Evolutionary conservation across 2,329 filamentous ascomycete species (phyloP).

Genomic region (Aspergillus novofumigatus): DNA sequence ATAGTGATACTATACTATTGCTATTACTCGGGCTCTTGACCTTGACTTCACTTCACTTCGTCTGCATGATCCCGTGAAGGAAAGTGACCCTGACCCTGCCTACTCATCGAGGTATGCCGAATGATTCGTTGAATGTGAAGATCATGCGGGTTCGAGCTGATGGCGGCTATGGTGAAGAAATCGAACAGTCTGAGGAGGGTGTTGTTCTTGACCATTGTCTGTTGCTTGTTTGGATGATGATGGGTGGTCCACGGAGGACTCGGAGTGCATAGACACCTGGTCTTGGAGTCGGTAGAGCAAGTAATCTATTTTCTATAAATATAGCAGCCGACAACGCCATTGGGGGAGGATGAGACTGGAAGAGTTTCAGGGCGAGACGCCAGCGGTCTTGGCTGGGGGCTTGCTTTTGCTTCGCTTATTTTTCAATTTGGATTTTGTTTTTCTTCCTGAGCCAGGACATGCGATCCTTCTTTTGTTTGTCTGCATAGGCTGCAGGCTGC

Average conservation of each 20-base stretch:
- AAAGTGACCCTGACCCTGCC: neutral
- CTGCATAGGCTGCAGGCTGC: neutral
- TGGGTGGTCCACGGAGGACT: neutral
- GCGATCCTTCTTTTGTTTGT: neutral
- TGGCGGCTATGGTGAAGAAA: neutral
- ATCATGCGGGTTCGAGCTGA: neutral
- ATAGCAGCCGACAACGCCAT: neutral
- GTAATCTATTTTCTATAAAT: neutral
- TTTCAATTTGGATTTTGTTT: neutral
- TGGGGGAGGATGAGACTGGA: neutral
- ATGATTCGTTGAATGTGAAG: neutral
- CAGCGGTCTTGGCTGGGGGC: neutral
- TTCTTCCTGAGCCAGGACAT: no score
- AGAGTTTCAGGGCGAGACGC: constrained; percentile 8
- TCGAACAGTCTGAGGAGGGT: no score
- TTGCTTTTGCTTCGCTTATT: neutral
- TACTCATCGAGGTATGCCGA: neutral
- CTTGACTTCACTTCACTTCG: neutral
- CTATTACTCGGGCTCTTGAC: neutral
- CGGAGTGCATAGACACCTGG: neutral
- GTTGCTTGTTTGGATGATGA: neutral
- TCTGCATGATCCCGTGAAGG: neutral
- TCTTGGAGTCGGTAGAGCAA: neutral
- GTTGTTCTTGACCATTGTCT: no score
- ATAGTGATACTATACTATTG: neutral